These are phyloP conservation scores for Adenanthera pavonina DNA, from an alignment of 306 rosid species.

Conservation along the genomic window DNA sequence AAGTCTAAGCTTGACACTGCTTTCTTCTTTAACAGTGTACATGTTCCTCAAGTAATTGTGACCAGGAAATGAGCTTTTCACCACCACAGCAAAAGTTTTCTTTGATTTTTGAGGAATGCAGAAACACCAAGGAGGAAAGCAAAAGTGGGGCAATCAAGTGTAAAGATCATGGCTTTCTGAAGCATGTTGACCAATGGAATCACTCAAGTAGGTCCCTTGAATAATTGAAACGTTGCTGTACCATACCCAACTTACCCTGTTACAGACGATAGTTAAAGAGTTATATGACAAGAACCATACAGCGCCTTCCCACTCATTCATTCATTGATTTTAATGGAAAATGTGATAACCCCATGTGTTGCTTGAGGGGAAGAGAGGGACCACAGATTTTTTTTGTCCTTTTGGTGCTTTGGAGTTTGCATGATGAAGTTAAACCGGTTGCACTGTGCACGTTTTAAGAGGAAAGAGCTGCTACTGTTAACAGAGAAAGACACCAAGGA, in stretches of 20 bases:
- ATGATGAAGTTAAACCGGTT: constrained; percentile 31
- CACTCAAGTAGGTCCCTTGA: constrained; percentile 44
- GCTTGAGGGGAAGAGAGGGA: constrained; percentile 47
- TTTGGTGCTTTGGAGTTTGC: constrained; percentile 52
- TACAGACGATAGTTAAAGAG: constrained; percentile 55
- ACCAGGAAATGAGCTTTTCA: constrained; percentile 35
- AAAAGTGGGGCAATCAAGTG: constrained; percentile 27
- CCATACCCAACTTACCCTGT: constrained; percentile 42
- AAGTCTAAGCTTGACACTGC: constrained; percentile 15
- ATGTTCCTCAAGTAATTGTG: constrained; percentile 23
- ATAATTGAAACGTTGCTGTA: constrained; percentile 43
- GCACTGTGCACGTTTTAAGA: constrained; percentile 44
- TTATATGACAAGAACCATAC: constrained; percentile 46
- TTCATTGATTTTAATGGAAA: constrained; percentile 42
- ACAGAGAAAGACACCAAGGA: constrained; percentile 44
- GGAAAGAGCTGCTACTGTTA: constrained; percentile 34
- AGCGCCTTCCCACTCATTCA: constrained; percentile 44
- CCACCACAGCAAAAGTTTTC: constrained; percentile 32
- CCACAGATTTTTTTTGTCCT: constrained; percentile 49
- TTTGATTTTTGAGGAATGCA: constrained; percentile 30
- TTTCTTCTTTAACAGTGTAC: background rate
- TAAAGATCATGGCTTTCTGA: constrained; percentile 32
- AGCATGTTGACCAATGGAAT: constrained; percentile 43
- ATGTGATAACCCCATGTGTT: constrained; percentile 47
- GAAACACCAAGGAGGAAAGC: constrained; percentile 41